Percentiles rank a stretch among this genome's conserved stretches.
Evolutionary conservation across 192 early-diverging fungal genomes (phyloP).

Genomic region (Entrophospora sp.): DNA sequence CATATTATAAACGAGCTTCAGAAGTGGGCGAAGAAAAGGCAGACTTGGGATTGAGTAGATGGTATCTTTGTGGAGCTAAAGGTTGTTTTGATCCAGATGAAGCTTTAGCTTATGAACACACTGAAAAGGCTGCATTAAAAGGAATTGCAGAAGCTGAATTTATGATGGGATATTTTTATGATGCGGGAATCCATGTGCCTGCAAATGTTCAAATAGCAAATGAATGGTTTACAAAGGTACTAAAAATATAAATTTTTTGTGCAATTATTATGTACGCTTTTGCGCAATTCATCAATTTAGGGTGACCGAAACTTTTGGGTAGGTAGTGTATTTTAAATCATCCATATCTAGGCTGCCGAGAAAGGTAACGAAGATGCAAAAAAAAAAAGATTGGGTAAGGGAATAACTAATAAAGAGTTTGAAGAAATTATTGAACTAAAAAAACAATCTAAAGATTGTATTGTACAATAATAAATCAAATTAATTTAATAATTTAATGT

Average conservation of each 20-base stretch:
- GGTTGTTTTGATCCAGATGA: constrained; percentile 56
- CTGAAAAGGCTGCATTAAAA: constrained; percentile 68
- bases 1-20: constrained; percentile 76
- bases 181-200: constrained; percentile 62
- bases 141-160: constrained; percentile 75
- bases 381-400: constrained; percentile 25
- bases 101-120: constrained; percentile 72
- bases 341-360: constrained; percentile 21
- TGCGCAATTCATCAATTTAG: too few relatives aligned
- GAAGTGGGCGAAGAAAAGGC: constrained; percentile 68
- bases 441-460: too few relatives aligned
- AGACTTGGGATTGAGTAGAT: constrained; percentile 79
- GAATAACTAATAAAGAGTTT: too few relatives aligned
- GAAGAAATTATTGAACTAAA: too few relatives aligned
- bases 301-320: background rate
- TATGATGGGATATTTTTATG: constrained; percentile 85
- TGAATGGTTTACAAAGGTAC: constrained; percentile 42
- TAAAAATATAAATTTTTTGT: background rate
- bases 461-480: too few relatives aligned
- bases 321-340: background rate
- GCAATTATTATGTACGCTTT: too few relatives aligned
- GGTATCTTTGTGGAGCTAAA: constrained; percentile 75
- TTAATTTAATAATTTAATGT: too few relatives aligned
- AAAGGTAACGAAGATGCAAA: constrained; percentile 32
- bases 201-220: constrained; percentile 43